Percentiles rank a stretch among this genome's conserved stretches.
Evolutionary conservation across 1,284 basidiomycete species (phyloP).

Genomic region (Limonomyces culmigenus): DNA sequence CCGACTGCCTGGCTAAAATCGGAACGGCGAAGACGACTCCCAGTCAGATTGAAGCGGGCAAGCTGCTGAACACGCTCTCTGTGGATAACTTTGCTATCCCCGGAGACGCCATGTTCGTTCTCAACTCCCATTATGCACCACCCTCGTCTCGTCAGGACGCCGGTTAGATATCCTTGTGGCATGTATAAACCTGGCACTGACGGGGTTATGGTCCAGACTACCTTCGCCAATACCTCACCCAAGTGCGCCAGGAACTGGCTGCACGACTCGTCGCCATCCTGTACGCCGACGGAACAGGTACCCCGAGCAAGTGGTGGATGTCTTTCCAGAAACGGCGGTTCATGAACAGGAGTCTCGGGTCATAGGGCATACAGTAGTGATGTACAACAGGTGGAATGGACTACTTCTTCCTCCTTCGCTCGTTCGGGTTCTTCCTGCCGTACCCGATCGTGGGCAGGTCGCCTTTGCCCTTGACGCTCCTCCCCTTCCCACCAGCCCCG

Average conservation of each 20-base stretch:
- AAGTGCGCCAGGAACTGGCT: constrained; percentile 86
- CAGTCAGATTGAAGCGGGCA: constrained; percentile 74
- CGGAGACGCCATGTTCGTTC: constrained; percentile 87
- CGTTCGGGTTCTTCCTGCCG: constrained; percentile 80
- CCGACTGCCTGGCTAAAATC: constrained; percentile 89
- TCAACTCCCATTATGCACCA: constrained; percentile 84
- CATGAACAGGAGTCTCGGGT: constrained; percentile 40
- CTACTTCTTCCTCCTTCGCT: constrained; percentile 42
- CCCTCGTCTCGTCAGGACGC: constrained; percentile 69
- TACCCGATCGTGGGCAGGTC: constrained; percentile 73
- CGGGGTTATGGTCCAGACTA: constrained; percentile 34
- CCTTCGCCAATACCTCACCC: constrained; percentile 81
- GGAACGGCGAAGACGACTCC: constrained; percentile 49
- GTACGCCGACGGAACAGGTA: constrained; percentile 74
- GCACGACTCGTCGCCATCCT: constrained; percentile 75
- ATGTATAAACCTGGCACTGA: constrained; percentile 4
- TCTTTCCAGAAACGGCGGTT: constrained; percentile 95
- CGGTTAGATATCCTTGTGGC: constrained; percentile 34
- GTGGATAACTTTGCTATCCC: constrained; percentile 90
- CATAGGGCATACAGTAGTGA: too few species aligned
- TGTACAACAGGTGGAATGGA: not conserved
- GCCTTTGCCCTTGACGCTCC: constrained; percentile 30
- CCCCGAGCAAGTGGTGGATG: constrained; percentile 99
- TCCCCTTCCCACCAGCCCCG: constrained; percentile 59
- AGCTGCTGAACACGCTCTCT: constrained; percentile 79